These are phyloP conservation scores for Fusarium illudens DNA, from an alignment of 2,329 filamentous ascomycete genomes.

Conservation along the genomic window DNA sequence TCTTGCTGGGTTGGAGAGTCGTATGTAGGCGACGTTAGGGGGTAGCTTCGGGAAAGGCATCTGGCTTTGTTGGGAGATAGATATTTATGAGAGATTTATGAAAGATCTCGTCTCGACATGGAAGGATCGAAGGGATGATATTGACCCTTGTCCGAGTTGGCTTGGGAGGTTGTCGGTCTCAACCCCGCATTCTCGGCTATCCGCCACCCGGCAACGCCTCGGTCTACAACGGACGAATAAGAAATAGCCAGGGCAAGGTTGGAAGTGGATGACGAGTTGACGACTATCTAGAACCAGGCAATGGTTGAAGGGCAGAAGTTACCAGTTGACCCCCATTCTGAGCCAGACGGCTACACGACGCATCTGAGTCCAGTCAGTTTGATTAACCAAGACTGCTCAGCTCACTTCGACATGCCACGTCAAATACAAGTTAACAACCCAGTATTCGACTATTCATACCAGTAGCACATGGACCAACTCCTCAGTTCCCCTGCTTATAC, in stretches of 20 bases:
- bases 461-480: background rate
- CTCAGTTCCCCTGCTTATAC: background rate
- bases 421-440: too few species aligned
- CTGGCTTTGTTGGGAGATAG: too few species aligned
- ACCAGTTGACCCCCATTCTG: too few species aligned
- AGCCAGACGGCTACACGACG: too few species aligned
- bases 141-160: background rate
- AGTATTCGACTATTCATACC: too few species aligned
- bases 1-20: conserved; percentile 27
- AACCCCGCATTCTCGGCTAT: background rate
- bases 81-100: background rate
- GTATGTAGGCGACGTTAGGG: conserved; percentile 26
- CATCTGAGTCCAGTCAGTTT: too few species aligned
- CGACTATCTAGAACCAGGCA: too few species aligned
- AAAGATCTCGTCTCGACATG: too few species aligned
- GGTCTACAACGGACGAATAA: conserved; percentile 48
- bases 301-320: too few species aligned
- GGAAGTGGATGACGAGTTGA: too few species aligned
- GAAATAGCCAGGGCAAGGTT: background rate
- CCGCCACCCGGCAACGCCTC: background rate
- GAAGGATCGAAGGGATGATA: background rate
- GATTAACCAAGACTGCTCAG: too few species aligned
- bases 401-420: too few species aligned
- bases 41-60: conserved; percentile 37
- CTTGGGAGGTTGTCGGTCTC: background rate